Evolutionary conservation across 1,284 basidiomycete species (phyloP).

Genomic region (Moesziomyces globuligerus): DNA sequence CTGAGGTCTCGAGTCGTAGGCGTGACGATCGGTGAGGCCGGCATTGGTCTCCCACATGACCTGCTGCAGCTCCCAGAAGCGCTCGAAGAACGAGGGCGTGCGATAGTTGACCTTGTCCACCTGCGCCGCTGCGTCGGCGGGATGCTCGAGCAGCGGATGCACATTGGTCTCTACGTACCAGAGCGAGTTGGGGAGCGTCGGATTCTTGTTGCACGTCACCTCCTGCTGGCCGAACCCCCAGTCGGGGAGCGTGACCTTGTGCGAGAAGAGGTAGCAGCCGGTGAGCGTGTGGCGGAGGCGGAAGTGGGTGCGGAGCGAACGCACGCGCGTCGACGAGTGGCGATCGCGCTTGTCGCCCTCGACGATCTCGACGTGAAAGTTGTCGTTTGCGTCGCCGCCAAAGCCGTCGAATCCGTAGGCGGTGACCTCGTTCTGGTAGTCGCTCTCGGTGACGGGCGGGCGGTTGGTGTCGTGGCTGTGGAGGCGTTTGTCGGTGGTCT

Average conservation of each 20-base stretch:
- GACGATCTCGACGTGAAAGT: conserved; percentile 92
- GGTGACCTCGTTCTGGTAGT: conserved; percentile 99
- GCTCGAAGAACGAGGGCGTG: conserved; percentile 83
- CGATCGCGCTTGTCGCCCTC: conserved; percentile 71
- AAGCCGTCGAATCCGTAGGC: conserved; percentile 91
- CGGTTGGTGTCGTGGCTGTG: conserved; percentile 90
- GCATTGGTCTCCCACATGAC: conserved; percentile 99
- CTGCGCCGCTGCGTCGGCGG: conserved; percentile 20
- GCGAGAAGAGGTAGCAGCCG: conserved; percentile 96
- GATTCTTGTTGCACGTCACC: conserved; percentile 95
- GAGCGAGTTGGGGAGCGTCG: conserved; percentile 85
- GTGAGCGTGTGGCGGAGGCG: conserved; percentile 84
- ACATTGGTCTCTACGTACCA: conserved; percentile 92
- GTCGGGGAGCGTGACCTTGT: conserved; percentile 95
- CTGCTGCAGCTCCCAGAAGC: conserved; percentile 90
- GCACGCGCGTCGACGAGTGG: conserved; percentile 73
- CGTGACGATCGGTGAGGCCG: conserved; percentile 91
- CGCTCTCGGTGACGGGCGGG: conserved; percentile 95
- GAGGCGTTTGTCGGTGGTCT: conserved; percentile 82
- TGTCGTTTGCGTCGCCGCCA: conserved; percentile 88
- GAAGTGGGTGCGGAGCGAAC: conserved; percentile 85
- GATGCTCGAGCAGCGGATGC: conserved; percentile 71
- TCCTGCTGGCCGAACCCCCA: conserved; percentile 99
- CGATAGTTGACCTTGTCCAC: conserved; percentile 75
- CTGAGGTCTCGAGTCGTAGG: conserved; percentile 89